Base-by-base conservation (phyloP, 129 eudicot genomes). In the Smallanthus sonchifolius region DNA sequence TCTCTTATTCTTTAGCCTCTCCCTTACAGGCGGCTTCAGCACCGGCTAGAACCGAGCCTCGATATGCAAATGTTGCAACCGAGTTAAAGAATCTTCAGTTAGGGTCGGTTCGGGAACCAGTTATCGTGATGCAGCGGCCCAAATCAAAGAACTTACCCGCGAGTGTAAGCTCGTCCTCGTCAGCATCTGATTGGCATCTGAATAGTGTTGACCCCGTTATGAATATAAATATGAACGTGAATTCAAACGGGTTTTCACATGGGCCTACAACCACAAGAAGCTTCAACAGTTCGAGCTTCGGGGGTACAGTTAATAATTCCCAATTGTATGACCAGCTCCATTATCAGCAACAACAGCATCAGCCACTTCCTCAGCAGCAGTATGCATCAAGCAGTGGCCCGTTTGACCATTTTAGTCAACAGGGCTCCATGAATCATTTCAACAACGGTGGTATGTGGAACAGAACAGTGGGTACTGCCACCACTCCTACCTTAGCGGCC, bases 41-140 rank as follows among this genome's bases (percentile, higher is more conserved):
- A 44, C 77, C 86, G 14, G 43, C 84, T 56, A 88, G 86, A 87
- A 55, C 74, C 2, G 97, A 91, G 30, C 45, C 90, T 4, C 85
- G 83, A 13, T 86, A 63, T 72, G 24, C 74, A 20, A 70, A 80
- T 66, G 74, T 78, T 32, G 85, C 87, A 44, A 75, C 75, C 40
- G 96, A 85, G 40, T 47, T 86, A 72, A 92, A 92, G 83, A 85
- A 78, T 28, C 72, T 92, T 48, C 96, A 92, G 83, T 78, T 84
- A 30, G 96, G 97, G 59, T 79, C 96, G 9, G 84, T 82, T 24
- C 79, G 85, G 83, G 97, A 89, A 73, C 96, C 96, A 5, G 88
- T 88, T 38, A 81, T 81, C 62, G 83, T 88, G 78, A 89, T 88
- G 97, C 97, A 92, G 77, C 78, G 92, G 75, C 91, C 97, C 10